phyloP scores from a whole-genome alignment of 257 asterid genomes.

The Hygrophila difformis region DNA sequence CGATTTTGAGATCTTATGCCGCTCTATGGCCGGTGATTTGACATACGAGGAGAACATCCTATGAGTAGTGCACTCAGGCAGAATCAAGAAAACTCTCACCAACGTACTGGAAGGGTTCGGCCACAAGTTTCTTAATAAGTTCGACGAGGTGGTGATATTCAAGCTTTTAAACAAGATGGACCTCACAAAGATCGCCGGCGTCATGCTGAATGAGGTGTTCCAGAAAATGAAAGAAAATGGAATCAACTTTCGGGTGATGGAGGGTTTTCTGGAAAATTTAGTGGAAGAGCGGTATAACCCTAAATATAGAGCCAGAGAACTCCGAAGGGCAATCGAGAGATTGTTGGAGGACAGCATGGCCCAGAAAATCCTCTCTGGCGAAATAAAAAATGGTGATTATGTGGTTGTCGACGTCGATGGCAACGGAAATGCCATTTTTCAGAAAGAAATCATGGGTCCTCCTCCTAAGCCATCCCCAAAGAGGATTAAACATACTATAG shows the following conservation, averaged over 20 bases:
- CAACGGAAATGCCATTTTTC: conserved; percentile 20
- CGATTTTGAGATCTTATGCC: conserved; percentile 42
- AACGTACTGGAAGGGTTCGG: conserved; percentile 65
- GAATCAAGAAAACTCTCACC: conserved; percentile 45
- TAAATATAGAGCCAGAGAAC: conserved; percentile 55
- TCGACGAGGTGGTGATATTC: conserved; percentile 76
- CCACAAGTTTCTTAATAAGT: conserved; percentile 69
- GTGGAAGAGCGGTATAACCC: conserved; percentile 42
- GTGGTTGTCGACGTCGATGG: conserved; percentile 38
- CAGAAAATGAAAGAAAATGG: conserved; percentile 30
- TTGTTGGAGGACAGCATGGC: conserved; percentile 57
- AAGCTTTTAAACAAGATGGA: conserved; percentile 56
- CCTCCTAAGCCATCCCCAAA: conserved; percentile 44
- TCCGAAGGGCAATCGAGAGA: conserved; percentile 49
- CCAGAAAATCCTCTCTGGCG: conserved; percentile 40
- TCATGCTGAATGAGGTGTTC: conserved; percentile 56
- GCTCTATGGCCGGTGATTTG: conserved; percentile 44
- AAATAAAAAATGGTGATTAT: conserved; percentile 30
- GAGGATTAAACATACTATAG: too few species aligned
- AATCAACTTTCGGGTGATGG: conserved; percentile 31
- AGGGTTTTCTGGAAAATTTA: conserved; percentile 36
- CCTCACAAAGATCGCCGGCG: conserved; percentile 67
- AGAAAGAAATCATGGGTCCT: conserved; percentile 49
- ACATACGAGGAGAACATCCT: conserved; percentile 51
- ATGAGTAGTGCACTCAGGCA: conserved; percentile 50